phyloP scores from a whole-genome alignment of 179 eudicot genomes.

The Amaranthus tricolor region DNA sequence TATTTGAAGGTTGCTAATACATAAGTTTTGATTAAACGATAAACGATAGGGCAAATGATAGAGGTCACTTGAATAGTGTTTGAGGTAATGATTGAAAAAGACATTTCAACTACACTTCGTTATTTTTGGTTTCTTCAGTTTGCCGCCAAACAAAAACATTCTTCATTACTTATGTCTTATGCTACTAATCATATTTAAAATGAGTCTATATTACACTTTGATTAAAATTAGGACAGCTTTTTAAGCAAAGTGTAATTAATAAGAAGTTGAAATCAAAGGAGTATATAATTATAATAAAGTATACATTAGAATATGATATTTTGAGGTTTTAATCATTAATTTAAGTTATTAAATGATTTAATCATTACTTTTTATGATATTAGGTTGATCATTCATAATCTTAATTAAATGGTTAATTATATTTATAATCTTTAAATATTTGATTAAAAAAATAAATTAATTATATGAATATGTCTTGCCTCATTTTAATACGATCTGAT shows the following conservation, averaged over 20 bases:
- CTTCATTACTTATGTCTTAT: not conserved
- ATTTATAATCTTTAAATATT: too few relatives aligned
- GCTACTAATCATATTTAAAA: not conserved
- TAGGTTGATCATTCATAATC: too few relatives aligned
- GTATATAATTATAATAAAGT: too few relatives aligned
- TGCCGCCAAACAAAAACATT: slow-evolving; percentile 15
- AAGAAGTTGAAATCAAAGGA: too few relatives aligned
- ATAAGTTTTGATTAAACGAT: not conserved
- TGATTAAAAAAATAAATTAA: too few relatives aligned
- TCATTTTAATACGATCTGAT: too few relatives aligned
- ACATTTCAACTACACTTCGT: slow-evolving; percentile 21
- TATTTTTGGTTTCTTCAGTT: slow-evolving; percentile 18
- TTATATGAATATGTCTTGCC: too few relatives aligned
- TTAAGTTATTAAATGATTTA: not conserved
- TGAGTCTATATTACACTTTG: not conserved
- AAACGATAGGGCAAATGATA: not conserved
- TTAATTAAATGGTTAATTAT: too few relatives aligned
- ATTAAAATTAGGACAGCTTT: too few relatives aligned
- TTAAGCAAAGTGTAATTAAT: too few relatives aligned
- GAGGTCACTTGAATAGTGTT: not conserved
- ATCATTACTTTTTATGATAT: too few relatives aligned
- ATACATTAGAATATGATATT: not conserved
- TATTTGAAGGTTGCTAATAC: too few relatives aligned
- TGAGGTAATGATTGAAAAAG: not conserved
- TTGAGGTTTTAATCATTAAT: not conserved